Conservation (phyloP, 169 alveolate species). For the Plasmodium chabaudi region DNA sequence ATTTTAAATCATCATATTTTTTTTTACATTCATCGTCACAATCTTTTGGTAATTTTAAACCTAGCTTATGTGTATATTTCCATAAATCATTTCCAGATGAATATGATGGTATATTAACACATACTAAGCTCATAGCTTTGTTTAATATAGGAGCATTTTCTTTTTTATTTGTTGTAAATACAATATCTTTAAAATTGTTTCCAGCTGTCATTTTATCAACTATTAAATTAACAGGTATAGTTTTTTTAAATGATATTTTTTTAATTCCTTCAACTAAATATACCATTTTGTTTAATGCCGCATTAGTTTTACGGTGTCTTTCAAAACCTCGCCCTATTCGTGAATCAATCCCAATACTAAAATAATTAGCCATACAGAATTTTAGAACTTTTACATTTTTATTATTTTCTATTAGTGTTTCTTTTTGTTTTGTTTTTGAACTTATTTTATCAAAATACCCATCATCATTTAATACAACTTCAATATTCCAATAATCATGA, state of each 20-base stretch:
- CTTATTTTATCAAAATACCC: constrained; percentile 90
- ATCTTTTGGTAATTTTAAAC: constrained; percentile 73
- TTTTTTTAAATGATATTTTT: constrained; percentile 82
- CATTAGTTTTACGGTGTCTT: constrained; percentile 86
- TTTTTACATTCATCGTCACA: constrained; percentile 12
- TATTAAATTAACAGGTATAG: constrained; percentile 77
- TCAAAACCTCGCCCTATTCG: constrained; percentile 95
- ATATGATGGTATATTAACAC: constrained; percentile 83
- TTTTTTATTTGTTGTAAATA: constrained; percentile 79
- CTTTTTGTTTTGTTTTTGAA: constrained; percentile 82
- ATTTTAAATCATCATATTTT: constrained; percentile 22
- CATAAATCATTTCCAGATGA: constrained; percentile 83
- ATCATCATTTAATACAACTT: constrained; percentile 86
- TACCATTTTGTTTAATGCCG: constrained; percentile 84
- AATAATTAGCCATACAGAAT: constrained; percentile 91
- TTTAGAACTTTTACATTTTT: constrained; percentile 21
- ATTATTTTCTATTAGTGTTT: constrained; percentile 68
- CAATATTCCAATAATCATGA: constrained; percentile 93
- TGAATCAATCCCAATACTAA: constrained; percentile 95
- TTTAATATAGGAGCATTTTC: constrained; percentile 78
- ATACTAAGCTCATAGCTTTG: constrained; percentile 78
- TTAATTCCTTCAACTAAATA: constrained; percentile 87
- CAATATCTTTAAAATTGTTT: constrained; percentile 60
- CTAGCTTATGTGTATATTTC: constrained; percentile 65
- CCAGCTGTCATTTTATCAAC: constrained; percentile 83